Conservation (phyloP, 768 basidiomycete genomes). For the Hygrocybe coccinea region DNA sequence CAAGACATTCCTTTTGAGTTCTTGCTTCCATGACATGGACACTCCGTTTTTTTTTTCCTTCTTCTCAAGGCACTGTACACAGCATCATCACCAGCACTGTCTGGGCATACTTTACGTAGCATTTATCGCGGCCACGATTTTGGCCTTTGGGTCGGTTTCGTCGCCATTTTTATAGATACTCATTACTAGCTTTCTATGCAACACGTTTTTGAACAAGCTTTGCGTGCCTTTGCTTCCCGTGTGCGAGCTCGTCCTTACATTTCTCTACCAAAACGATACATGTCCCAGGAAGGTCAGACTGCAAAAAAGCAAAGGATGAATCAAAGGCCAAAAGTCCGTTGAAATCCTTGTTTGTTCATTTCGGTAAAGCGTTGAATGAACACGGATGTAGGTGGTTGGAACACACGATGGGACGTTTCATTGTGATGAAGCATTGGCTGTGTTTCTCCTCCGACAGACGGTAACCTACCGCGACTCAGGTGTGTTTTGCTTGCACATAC, state of each 20-base stretch:
- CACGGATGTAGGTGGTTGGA: slow-evolving; percentile 64
- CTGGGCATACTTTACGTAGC: neutral
- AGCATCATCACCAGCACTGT: neutral
- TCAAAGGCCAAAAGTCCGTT: slow-evolving; percentile 29
- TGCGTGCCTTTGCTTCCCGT: neutral
- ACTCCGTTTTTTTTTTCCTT: neutral
- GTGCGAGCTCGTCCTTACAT: neutral
- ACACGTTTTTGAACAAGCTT: neutral
- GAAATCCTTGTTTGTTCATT: slow-evolving; percentile 3
- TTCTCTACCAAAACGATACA: neutral
- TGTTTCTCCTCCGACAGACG: slow-evolving; percentile 81
- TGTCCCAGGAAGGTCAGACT: neutral
- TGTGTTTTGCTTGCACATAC: slow-evolving; percentile 26
- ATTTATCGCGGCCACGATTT: neutral
- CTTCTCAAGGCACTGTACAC: neutral
- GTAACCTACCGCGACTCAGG: slow-evolving; percentile 70
- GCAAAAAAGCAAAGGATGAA: slow-evolving; percentile 24
- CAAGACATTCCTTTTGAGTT: neutral
- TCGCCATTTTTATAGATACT: too few relatives aligned
- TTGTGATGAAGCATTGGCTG: slow-evolving; percentile 94
- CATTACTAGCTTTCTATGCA: neutral
- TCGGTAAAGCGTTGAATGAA: slow-evolving; percentile 1
- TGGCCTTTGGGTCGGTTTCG: too few relatives aligned
- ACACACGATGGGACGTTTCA: slow-evolving; percentile 97
- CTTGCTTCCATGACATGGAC: slow-evolving; percentile 1